These are phyloP conservation scores for Musa itinerans DNA, from an alignment of 176 grass and related monocot species.

Conservation along the genomic window DNA sequence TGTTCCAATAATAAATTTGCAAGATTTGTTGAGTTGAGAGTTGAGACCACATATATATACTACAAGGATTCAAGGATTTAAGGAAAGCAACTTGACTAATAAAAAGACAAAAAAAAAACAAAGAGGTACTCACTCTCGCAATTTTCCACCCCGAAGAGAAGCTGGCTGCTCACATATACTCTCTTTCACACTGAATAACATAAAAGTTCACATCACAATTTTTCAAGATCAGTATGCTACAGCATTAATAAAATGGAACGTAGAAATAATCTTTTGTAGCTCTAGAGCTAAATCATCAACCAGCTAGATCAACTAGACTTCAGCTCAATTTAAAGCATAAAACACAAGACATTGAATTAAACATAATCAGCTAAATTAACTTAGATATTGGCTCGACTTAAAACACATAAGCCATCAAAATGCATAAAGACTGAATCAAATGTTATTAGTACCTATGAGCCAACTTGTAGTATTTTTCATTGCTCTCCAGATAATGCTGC, in stretches of 20 bases:
- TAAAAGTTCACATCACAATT: conserved; percentile 7
- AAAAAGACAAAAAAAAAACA: conserved; percentile 6
- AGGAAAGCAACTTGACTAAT: background rate
- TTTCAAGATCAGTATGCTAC: background rate
- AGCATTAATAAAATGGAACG: background rate
- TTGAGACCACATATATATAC: background rate
- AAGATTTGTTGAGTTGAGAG: conserved; percentile 3
- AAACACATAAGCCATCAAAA: background rate
- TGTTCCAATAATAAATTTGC: conserved; percentile 18
- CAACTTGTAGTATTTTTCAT: conserved; percentile 94
- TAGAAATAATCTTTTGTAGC: too few relatives aligned
- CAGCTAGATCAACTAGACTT: background rate
- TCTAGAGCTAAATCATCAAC: background rate
- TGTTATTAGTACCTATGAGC: conserved; percentile 67
- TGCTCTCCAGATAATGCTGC: conserved; percentile 99
- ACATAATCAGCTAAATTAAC: background rate
- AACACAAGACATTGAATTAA: background rate
- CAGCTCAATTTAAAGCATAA: background rate
- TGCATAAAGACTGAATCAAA: background rate
- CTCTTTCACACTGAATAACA: conserved; percentile 82
- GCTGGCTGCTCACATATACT: conserved; percentile 68
- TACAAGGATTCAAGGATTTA: background rate
- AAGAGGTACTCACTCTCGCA: conserved; percentile 64
- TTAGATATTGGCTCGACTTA: background rate
- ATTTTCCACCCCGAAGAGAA: conserved; percentile 83